phyloP scores from a whole-genome alignment of 148 eudicot species.

The Rhododendron mucronatum region DNA sequence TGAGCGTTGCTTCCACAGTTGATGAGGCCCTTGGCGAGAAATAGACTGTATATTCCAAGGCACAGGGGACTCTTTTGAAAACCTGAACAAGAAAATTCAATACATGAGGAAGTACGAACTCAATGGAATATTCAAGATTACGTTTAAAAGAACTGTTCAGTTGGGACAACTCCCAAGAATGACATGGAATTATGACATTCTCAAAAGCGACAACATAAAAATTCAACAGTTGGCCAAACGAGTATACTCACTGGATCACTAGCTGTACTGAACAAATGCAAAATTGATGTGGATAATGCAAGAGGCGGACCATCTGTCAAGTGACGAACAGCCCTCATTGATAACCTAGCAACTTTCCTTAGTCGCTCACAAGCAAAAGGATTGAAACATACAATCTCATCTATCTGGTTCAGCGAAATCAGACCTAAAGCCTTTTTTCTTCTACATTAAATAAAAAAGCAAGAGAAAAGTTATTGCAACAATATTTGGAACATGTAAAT shows the following conservation, averaged over 20 bases:
- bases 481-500: neutral
- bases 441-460: neutral
- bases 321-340: neutral
- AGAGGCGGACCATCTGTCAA: neutral
- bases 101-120: neutral
- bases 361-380: neutral
- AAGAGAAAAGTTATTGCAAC: neutral
- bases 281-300: neutral
- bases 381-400: neutral
- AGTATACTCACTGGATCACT: neutral
- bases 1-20: neutral
- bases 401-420: slow-evolving; percentile 2
- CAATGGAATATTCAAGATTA: neutral
- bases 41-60: neutral
- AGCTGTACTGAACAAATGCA: neutral
- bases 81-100: neutral
- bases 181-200: neutral
- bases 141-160: too few species aligned
- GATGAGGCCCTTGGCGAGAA: neutral
- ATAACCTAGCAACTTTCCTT: slow-evolving; percentile 1
- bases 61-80: neutral
- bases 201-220: neutral
- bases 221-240: neutral
- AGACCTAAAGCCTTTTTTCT: neutral
- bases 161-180: neutral